Evolutionary conservation across 2,329 filamentous ascomycete species (phyloP).

Genomic region (Fusarium sacchari): DNA sequence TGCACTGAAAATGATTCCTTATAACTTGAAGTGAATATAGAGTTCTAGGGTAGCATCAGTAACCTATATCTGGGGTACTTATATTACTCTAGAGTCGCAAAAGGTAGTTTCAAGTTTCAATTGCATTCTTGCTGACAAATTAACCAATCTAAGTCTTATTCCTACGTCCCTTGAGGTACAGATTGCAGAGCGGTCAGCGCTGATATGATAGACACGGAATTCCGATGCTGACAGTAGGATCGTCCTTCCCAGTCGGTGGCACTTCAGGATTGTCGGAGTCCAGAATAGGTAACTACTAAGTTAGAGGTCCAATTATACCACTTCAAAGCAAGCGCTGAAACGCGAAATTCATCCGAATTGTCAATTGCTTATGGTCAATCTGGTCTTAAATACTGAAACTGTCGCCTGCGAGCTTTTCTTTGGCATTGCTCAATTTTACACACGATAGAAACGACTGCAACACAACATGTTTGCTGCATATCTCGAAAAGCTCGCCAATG

Average conservation of each 20-base stretch:
- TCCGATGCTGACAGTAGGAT: neutral
- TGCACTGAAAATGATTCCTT: no score
- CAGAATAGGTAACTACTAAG: conserved; percentile 23
- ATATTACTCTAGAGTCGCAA: no score
- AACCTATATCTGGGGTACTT: neutral
- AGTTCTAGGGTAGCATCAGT: neutral
- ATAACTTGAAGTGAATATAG: no score
- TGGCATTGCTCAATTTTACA: no score
- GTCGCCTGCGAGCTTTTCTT: neutral
- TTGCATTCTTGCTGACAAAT: neutral
- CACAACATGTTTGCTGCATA: neutral
- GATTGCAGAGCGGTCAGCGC: neutral
- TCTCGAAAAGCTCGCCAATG: conserved; percentile 21
- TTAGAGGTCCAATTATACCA: conserved; percentile 12
- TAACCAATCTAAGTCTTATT: neutral
- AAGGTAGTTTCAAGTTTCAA: neutral
- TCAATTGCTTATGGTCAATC: neutral
- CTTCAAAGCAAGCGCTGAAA: neutral
- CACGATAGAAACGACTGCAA: neutral
- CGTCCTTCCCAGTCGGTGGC: neutral
- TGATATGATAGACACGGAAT: neutral
- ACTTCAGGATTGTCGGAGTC: conserved; percentile 10
- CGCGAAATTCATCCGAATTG: neutral
- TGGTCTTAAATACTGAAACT: neutral
- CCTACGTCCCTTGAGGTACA: neutral